These are phyloP conservation scores for Ustilago loliicola DNA, from an alignment of 1,284 basidiomycete species.

Conservation along the genomic window DNA sequence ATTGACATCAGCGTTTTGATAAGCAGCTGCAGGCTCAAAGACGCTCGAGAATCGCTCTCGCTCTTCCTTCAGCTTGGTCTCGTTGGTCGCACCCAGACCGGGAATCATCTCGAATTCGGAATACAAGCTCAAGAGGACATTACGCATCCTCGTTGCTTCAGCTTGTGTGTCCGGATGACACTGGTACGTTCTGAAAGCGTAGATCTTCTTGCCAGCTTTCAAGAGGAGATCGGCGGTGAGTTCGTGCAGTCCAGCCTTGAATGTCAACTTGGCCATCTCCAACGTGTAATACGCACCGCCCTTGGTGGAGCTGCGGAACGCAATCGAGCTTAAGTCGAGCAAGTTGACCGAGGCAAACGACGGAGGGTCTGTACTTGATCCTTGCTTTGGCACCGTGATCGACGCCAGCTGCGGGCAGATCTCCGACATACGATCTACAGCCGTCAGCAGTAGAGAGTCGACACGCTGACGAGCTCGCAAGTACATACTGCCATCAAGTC, in stretches of 20 bases:
- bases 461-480: constrained; percentile 34
- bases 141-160: constrained; percentile 35
- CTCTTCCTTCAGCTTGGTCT: constrained; percentile 27
- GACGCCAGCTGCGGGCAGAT: constrained; percentile 39
- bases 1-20: constrained; percentile 2
- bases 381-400: constrained; percentile 35
- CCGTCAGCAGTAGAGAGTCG: constrained; percentile 35
- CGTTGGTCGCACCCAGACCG: constrained; percentile 37
- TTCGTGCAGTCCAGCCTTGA: constrained; percentile 36
- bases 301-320: constrained; percentile 41
- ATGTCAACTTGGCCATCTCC: constrained; percentile 41
- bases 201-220: constrained; percentile 37
- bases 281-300: constrained; percentile 36
- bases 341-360: constrained; percentile 30
- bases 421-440: constrained; percentile 36
- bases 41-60: constrained; percentile 31
- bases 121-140: constrained; percentile 24
- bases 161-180: constrained; percentile 41
- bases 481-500: constrained; percentile 25
- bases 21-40: constrained; percentile 33
- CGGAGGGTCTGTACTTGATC: constrained; percentile 26
- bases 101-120: constrained; percentile 46
- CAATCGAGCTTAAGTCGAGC: constrained; percentile 47
- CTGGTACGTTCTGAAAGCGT: constrained; percentile 44
- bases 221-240: constrained; percentile 41